Conservation (phyloP, 345 rosid genomes). For the Physaria fendleri region DNA sequence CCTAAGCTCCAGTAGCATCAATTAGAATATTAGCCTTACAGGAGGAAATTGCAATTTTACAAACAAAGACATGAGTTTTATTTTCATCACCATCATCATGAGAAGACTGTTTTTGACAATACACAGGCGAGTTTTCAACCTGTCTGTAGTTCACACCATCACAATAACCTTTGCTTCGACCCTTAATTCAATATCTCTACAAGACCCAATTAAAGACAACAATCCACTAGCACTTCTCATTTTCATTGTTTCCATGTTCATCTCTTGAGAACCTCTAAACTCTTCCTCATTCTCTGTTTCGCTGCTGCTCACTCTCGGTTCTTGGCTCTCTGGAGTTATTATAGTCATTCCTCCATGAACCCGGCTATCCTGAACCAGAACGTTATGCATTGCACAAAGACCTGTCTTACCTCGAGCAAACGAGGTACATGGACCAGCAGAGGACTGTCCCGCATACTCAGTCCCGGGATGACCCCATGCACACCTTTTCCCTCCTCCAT, state of each 20-base stretch:
- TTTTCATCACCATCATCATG: conserved; percentile 15
- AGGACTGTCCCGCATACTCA: conserved; percentile 44
- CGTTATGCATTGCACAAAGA: conserved; percentile 78
- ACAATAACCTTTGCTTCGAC: conserved; percentile 6
- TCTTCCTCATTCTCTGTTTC: conserved; percentile 51
- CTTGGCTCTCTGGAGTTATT: conserved; percentile 53
- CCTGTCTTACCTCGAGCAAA: conserved; percentile 88
- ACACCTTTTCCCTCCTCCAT: conserved; percentile 95
- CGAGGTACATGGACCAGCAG: conserved; percentile 66
- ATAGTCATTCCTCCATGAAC: conserved; percentile 74
- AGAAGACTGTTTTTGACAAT: conserved; percentile 21
- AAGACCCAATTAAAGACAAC: conserved; percentile 12
- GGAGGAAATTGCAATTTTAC: not conserved
- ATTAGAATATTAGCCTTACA: not conserved
- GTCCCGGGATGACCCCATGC: conserved; percentile 91
- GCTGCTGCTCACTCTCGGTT: conserved; percentile 34
- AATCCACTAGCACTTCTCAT: conserved; percentile 24
- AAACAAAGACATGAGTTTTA: conserved; percentile 19
- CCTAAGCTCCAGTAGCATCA: not conserved
- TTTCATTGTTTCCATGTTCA: conserved; percentile 47
- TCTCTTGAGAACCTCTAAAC: conserved; percentile 39
- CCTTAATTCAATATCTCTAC: conserved; percentile 29
- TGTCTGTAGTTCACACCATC: conserved; percentile 8
- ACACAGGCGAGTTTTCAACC: conserved; percentile 12
- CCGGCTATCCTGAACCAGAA: conserved; percentile 73